Evolutionary conservation across 1,284 basidiomycete species (phyloP), one percentile per base, ranked within the genome.

Genomic region (Polyporus tsugae): DNA sequence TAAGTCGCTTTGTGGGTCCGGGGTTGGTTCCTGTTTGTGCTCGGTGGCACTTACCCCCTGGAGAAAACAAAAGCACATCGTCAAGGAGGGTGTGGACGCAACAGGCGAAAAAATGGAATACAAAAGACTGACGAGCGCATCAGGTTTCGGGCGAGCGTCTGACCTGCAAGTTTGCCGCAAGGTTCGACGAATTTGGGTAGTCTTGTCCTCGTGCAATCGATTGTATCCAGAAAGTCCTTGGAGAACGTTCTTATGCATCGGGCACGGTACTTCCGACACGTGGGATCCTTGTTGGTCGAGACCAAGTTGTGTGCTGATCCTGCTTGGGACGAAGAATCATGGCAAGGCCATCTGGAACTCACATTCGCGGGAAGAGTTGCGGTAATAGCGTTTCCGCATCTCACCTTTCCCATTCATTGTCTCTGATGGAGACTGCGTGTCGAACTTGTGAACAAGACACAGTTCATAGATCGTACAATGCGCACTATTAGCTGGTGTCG

Each of bases 1-100:
- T 72, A 72, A 67, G 69, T n/a, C 17, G 55, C 44, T 29, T 61
- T 66, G 70, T 72, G 69, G 69, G 67, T 72, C 65, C 70, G 0
- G 22, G 36, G 1, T 60, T 60, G 58, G 39, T n/a, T 22, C 11
- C n/a, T 60, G 58, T 60, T 60, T 39, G 25, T 41, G 5, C 39
- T 41, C 38, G 36, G 39, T 41, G 62, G 49, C 36, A 55, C 49
- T 5, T 29, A 35, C 60, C 19, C 46, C 55, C 29, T 58, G 39
- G 41, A 33, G n/a, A 66, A 41, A 63, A 70, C 62, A 72, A 68
- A 65, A 65, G 52, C 17, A 6, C 60, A 65, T 70, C 63, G 65
- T 53, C 46, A 70, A 63, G 71, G 59, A 39, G 17, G 55, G 39
- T 46, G 53, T 52, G 22, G 38, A n/a, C 57, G 35, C 53, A 46